A percentile compares a stretch with the other conserved stretches of the same genome.
These are phyloP conservation scores for Rosa lucieae DNA, from an alignment of 306 rosid genomes.

Conservation along the genomic window DNA sequence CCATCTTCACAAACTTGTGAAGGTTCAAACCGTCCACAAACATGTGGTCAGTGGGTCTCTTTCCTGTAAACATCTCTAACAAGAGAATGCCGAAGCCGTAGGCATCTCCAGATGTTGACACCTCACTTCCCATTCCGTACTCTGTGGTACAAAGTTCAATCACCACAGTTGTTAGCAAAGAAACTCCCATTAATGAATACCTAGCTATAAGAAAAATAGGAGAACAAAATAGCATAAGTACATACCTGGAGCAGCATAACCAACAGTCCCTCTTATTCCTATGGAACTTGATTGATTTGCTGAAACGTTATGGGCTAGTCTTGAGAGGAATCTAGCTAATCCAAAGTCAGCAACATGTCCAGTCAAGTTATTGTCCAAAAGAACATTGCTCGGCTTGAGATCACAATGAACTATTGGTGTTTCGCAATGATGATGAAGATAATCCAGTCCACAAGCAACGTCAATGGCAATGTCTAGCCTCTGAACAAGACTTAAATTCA, in stretches of 20 bases:
- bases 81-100: constrained; percentile 14
- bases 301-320: not conserved
- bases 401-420: constrained; percentile 10
- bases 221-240: not conserved
- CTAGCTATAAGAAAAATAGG: not conserved
- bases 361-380: not conserved
- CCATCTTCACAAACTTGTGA: not conserved
- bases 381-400: constrained; percentile 11
- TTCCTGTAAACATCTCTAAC: constrained; percentile 9
- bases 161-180: not conserved
- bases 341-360: constrained; percentile 15
- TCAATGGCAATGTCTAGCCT: not conserved
- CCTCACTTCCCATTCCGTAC: constrained; percentile 2
- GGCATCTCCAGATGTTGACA: not conserved
- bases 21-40: not conserved
- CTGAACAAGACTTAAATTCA: not conserved
- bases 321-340: not conserved
- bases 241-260: constrained; percentile 14
- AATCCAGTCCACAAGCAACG: constrained; percentile 9
- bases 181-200: not conserved
- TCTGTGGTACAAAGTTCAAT: not conserved
- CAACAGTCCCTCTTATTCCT: constrained; percentile 6
- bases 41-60: not conserved
- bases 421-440: not conserved
- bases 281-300: constrained; percentile 3